A percentile compares a stretch with the other conserved stretches of the same genome.
phyloP scores from a whole-genome alignment of 768 basidiomycete species.

The Boletus barrowsii region DNA sequence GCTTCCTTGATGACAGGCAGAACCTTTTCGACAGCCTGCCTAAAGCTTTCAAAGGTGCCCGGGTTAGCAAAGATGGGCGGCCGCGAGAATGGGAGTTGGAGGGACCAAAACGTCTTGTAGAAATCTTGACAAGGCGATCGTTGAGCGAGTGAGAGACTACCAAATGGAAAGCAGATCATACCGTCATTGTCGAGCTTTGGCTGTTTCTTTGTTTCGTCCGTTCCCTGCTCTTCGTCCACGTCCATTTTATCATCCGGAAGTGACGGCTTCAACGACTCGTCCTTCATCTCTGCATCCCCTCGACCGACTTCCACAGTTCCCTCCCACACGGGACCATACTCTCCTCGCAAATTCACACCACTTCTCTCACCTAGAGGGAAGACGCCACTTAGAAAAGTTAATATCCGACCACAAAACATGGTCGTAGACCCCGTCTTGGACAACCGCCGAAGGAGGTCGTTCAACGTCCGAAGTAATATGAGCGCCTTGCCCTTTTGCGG shows the following conservation, averaged over 20 bases:
- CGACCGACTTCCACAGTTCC: slow-evolving; percentile 47
- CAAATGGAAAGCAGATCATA: slow-evolving; percentile 22
- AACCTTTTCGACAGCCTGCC: slow-evolving; percentile 66
- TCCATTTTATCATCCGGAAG: slow-evolving; percentile 55
- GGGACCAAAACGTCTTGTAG: slow-evolving; percentile 86
- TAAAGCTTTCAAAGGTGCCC: slow-evolving; percentile 60
- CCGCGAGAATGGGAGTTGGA: slow-evolving; percentile 82
- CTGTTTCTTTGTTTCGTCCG: slow-evolving; percentile 33
- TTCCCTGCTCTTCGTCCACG: slow-evolving; percentile 46
- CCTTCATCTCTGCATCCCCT: slow-evolving; percentile 32
- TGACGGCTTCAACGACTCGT: slow-evolving; percentile 29
- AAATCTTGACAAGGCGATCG: slow-evolving; percentile 49
- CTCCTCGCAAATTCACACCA: slow-evolving; percentile 88
- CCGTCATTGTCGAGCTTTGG: slow-evolving; percentile 59
- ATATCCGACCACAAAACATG: slow-evolving; percentile 84
- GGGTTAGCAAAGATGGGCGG: slow-evolving; percentile 65
- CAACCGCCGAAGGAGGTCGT: slow-evolving; percentile 81
- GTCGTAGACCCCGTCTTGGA: slow-evolving; percentile 85
- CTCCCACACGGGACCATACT: slow-evolving; percentile 80
- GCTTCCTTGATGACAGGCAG: slow-evolving; percentile 81
- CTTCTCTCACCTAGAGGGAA: slow-evolving; percentile 88
- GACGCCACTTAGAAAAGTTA: slow-evolving; percentile 81
- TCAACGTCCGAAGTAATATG: slow-evolving; percentile 76
- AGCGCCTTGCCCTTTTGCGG: slow-evolving; percentile 89
- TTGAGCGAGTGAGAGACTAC: background rate